Percentiles rank a stretch among this genome's conserved stretches.
Evolutionary conservation across 1,284 basidiomycete species (phyloP).

Genomic region (Marasmius fiardii): DNA sequence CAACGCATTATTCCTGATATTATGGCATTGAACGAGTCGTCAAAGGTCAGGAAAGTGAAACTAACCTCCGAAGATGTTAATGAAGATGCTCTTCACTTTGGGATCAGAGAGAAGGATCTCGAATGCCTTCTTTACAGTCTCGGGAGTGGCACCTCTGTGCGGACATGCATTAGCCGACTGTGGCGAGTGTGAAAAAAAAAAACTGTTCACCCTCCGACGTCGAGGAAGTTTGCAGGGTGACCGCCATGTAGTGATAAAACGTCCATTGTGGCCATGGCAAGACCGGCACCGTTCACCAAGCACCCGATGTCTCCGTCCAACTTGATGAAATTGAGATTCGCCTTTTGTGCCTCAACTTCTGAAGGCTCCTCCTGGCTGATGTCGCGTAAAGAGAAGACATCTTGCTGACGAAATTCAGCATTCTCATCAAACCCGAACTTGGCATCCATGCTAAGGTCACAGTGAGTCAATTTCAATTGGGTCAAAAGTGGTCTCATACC

Average conservation of each 20-base stretch:
- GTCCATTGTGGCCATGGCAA: conserved; percentile 99
- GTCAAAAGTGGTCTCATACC: conserved; percentile 47
- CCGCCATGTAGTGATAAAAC: conserved; percentile 94
- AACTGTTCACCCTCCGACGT: conserved; percentile 83
- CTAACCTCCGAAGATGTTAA: conserved; percentile 91
- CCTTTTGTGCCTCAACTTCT: conserved; percentile 94
- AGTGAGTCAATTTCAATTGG: conserved; percentile 5
- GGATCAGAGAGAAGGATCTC: conserved; percentile 90
- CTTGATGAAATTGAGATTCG: conserved; percentile 98
- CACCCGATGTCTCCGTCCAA: conserved; percentile 98
- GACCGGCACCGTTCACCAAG: conserved; percentile 97
- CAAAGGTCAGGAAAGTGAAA: conserved; percentile 4
- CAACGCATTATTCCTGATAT: conserved; percentile 93
- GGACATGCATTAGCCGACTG: conserved; percentile 10
- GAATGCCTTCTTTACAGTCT: conserved; percentile 99
- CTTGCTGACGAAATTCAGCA: conserved; percentile 95
- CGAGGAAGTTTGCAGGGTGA: conserved; percentile 97
- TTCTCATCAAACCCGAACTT: conserved; percentile 99
- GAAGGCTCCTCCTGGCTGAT: conserved; percentile 95
- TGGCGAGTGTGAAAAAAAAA: conserved; percentile 6
- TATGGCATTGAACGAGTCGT: neutral
- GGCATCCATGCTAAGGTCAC: conserved; percentile 87
- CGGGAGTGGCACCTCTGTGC: conserved; percentile 88
- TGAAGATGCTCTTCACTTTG: conserved; percentile 97
- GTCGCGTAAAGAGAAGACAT: conserved; percentile 89